Evolutionary conservation across 2,329 filamentous ascomycete species (phyloP).

Genomic region (Blastomyces emzantsi): DNA sequence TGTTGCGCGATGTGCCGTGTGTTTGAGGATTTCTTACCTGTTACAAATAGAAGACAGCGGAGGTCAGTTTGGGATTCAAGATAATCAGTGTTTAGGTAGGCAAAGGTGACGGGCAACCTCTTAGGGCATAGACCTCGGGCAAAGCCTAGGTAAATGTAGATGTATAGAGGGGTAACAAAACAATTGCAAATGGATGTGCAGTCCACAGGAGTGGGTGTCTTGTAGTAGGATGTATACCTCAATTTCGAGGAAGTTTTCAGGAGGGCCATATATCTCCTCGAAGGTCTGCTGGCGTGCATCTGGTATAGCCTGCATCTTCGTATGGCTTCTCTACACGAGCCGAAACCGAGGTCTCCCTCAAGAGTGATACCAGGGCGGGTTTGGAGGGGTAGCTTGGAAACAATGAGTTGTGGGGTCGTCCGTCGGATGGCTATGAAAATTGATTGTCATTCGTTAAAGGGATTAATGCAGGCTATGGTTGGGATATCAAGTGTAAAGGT

Average conservation of each 20-base stretch:
- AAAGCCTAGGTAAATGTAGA: not conserved
- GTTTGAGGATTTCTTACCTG: conserved; percentile 91
- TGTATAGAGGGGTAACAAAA: not conserved
- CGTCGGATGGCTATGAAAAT: not conserved
- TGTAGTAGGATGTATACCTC: conserved; percentile 46
- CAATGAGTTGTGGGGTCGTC: not conserved
- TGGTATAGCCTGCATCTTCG: conserved; percentile 52
- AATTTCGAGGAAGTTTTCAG: conserved; percentile 98
- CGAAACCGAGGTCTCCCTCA: not conserved
- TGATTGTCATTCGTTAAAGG: not conserved
- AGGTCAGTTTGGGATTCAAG: conserved; percentile 3
- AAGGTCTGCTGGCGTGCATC: conserved; percentile 82
- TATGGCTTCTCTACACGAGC: conserved; percentile 9
- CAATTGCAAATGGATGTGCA: not conserved
- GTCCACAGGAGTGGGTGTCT: not conserved
- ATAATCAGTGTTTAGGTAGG: not conserved
- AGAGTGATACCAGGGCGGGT: not conserved
- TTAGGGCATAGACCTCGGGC: not conserved
- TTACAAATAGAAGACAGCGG: conserved; percentile 17
- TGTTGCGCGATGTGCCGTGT: conserved; percentile 84
- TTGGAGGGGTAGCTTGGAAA: not conserved
- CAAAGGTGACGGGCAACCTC: not conserved
- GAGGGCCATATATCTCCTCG: conserved; percentile 97
- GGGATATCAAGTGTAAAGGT: not conserved
- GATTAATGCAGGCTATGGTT: not conserved